Conservation (phyloP, 2,329 filamentous ascomycete species). For the Daldinia sp. region DNA sequence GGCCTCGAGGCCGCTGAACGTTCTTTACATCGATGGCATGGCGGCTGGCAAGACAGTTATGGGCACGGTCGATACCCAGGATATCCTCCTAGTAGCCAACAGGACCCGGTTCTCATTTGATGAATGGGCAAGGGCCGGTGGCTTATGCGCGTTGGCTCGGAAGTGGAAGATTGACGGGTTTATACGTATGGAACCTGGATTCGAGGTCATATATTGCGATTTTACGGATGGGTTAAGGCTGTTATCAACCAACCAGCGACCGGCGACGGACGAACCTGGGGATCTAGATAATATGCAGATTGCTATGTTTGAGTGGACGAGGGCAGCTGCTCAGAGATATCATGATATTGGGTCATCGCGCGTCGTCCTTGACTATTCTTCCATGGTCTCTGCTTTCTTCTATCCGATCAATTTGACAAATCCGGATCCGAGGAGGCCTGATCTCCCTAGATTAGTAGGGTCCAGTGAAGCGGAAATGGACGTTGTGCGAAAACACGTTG, state of each 20-base stretch:
- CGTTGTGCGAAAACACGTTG: constrained; percentile 55
- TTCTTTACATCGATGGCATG: constrained; percentile 76
- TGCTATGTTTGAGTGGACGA: constrained; percentile 50
- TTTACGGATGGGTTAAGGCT: constrained; percentile 58
- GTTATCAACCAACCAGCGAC: constrained; percentile 46
- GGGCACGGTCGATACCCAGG: constrained; percentile 74
- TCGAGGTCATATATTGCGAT: constrained; percentile 59
- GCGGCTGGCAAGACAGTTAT: constrained; percentile 70
- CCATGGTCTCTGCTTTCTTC: constrained; percentile 60
- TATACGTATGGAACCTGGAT: constrained; percentile 71
- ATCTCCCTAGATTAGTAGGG: constrained; percentile 47
- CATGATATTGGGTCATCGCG: constrained; percentile 54
- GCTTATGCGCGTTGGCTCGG: constrained; percentile 63
- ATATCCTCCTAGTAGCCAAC: constrained; percentile 63
- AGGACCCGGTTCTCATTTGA: constrained; percentile 42
- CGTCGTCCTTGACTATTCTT: constrained; percentile 57
- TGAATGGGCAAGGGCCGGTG: constrained; percentile 61
- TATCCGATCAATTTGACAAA: constrained; percentile 61
- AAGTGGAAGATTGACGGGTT: constrained; percentile 55
- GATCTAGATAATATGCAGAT: constrained; percentile 18
- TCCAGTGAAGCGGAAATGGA: constrained; percentile 45
- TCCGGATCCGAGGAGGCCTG: constrained; percentile 45
- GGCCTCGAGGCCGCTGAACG: constrained; percentile 62
- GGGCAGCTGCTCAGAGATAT: constrained; percentile 56
- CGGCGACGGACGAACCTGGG: constrained; percentile 36